Evolutionary conservation across 495 filamentous ascomycete genomes (phyloP), one percentile per base, ranked within the genome.

Genomic region (Penicillium antarcticum): DNA sequence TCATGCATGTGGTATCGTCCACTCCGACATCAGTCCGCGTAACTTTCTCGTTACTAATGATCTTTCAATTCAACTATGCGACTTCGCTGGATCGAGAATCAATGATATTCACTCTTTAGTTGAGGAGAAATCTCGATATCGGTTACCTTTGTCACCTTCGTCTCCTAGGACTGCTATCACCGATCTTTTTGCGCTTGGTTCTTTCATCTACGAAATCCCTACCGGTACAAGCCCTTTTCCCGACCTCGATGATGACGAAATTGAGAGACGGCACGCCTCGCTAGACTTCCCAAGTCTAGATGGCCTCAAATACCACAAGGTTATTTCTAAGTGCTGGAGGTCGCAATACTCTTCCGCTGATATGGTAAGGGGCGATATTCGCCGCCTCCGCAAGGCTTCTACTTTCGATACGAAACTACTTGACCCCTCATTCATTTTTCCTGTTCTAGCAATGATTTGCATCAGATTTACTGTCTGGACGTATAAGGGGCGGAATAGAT

Each of bases 21-120:
- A 70, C 39, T 61, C 53, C 24, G 68, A 67, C 50, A 53, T 71
- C 16, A 48, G 53, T 24, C 50, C 68, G 18, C 60, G 62, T 12
- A 69, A 67, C 53, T 69, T 67, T 41, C 58, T 71, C 26, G 56
- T 67, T 14, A 61, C 61, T 23, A 52, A 56, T 24, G 42, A 66
- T 43, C 66, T 71, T 6, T 53, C 54, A 11, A 55, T 69, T 23
- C 58, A 64, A 37, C 57, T 71, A 40, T 63, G 58, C 33, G 64
- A 69, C 44, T 71, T 61, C 29, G 44, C 48, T 24, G 54, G 58
- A 14, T 56, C 58, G 18, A 48, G 10, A 18, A 51, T 61, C 18
- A 26, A 42, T 17, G 50, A 52, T 17, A 8, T 51, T 9, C 4
- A 16, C 1, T 11, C 52, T 18, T 26, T 59, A 13, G 50, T 61